Conservation (phyloP, 2,329 filamentous ascomycete genomes). For the Epichloe glyceriae region DNA sequence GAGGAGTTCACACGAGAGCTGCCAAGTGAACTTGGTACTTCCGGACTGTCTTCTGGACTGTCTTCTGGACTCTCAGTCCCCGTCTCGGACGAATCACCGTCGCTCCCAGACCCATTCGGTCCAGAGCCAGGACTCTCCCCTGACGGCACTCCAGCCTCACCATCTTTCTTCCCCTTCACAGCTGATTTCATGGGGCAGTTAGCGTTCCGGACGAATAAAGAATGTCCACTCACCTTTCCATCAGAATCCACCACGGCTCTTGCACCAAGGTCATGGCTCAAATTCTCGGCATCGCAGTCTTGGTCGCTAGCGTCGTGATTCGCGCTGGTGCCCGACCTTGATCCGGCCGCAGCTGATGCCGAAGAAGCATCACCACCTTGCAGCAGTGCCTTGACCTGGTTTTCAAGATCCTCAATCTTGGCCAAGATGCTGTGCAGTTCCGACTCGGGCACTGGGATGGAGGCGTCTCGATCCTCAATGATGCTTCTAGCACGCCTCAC, state of each 20-base stretch:
- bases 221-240: conserved; percentile 13
- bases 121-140: not conserved
- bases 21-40: too few species aligned
- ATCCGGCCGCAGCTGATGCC: not conserved
- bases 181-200: conserved; percentile 15
- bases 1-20: not conserved
- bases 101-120: not conserved
- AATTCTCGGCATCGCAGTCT: conserved; percentile 8
- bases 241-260: conserved; percentile 5
- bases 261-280: conserved; percentile 7
- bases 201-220: conserved; percentile 12
- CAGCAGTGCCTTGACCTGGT: conserved; percentile 17
- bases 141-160: not conserved
- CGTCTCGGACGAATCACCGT: not conserved
- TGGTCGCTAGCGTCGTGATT: conserved; percentile 1
- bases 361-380: not conserved
- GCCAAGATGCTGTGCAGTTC: conserved; percentile 15
- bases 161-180: not conserved
- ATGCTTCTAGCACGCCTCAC: conserved; percentile 11
- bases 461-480: conserved; percentile 13
- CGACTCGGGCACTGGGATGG: conserved; percentile 14
- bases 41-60: too few species aligned
- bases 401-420: conserved; percentile 16
- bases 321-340: not conserved
- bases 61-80: too few species aligned